Conservation (phyloP, 1,139 yeast species). For the Casaregolazyma lundiana region DNA sequence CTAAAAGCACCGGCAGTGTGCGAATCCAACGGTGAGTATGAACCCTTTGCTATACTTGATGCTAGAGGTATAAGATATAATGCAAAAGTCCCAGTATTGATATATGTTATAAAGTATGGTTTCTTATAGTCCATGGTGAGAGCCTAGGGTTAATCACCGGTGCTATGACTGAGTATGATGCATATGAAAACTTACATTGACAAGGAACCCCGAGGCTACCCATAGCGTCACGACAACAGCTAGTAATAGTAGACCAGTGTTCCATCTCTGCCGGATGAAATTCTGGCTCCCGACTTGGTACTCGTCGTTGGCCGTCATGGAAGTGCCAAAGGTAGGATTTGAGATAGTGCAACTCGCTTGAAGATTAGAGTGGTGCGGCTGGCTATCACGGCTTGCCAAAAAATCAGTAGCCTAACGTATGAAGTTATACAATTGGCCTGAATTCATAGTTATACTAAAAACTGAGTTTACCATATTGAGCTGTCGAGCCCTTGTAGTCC, state of each 20-base stretch:
- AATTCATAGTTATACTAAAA: too few species aligned
- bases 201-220: constrained; percentile 82
- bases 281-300: neutral
- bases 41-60: constrained; percentile 12
- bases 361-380: neutral
- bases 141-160: constrained; percentile 37
- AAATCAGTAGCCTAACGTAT: too few species aligned
- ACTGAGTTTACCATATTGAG: too few species aligned
- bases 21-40: constrained; percentile 5
- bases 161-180: neutral
- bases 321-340: neutral
- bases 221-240: constrained; percentile 74
- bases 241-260: constrained; percentile 67
- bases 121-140: constrained; percentile 61
- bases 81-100: constrained; percentile 80
- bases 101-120: constrained; percentile 90
- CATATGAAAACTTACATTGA: constrained; percentile 44
- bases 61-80: constrained; percentile 63
- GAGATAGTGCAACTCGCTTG: neutral
- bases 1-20: constrained; percentile 22
- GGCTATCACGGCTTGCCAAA: neutral
- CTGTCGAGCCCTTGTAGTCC: too few species aligned
- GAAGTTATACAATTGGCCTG: too few species aligned
- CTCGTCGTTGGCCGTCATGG: neutral
- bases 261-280: constrained; percentile 43